Evolutionary conservation across 805 yeast genomes (phyloP), one percentile per base, ranked within the genome.

Genomic region (Cyberlindnera xishuangbannaensis): DNA sequence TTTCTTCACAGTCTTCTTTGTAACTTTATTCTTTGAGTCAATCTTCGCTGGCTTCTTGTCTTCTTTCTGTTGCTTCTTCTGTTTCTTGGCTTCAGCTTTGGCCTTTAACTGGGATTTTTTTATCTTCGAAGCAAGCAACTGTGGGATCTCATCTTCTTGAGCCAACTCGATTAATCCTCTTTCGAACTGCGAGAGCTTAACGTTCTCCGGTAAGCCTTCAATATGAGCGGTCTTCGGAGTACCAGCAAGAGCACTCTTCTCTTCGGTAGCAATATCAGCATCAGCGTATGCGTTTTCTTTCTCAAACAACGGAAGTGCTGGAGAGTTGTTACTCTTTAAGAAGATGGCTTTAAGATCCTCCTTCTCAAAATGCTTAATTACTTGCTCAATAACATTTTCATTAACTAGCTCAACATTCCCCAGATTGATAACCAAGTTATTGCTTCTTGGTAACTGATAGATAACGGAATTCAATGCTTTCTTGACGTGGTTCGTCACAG

Each of bases 121-220:
- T 40, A 68, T 60, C 53, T 75, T 72, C 45, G 73, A 70, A 29
- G 79, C 78, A 55, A 83, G 68, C 40, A 82, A 64, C 48, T 72
- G 67, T 27, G 71, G 64, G 37, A 79, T 61, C 37, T 76, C 88
- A 15, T 75, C 78, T 42, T 83, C 87, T 47, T 79, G 81, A 36
- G 82, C 81, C 46, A 87, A 83, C 65, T 88, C 95, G 52, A 84
- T 69, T 62, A 88, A 73, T 26, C 86, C 86, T 53, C 73, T 73
- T 46, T 83, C 94, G 57, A 83, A 82, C 17, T 67, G 60, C 31
- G 83, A 62, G 32, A 78, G 61, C 45, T 67, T 67, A 39, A 68
- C 63, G 25, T 59, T 65, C 13, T 53, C 53, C 17, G 55, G 58
- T 25, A 63, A 48, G 42, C 62, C 65, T 31, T 56, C 63, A 28